These are phyloP conservation scores for Candida fluviatilis DNA, from an alignment of 805 yeast species.

Conservation along the genomic window DNA sequence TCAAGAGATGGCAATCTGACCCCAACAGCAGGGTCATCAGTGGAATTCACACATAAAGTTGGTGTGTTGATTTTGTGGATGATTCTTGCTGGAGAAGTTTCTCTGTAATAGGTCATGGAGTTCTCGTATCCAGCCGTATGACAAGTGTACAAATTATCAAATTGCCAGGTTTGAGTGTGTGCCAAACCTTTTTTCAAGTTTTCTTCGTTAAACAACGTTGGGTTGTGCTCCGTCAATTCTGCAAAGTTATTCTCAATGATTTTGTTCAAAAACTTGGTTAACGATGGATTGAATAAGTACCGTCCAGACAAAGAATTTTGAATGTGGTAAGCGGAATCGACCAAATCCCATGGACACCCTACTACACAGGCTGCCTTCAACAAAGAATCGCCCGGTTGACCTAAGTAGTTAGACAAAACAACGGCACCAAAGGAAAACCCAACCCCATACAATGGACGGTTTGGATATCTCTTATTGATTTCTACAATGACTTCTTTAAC, in stretches of 20 bases:
- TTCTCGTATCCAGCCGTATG: conserved; percentile 61
- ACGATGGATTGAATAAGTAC: conserved; percentile 30
- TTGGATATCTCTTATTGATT: conserved; percentile 50
- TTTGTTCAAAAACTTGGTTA: conserved; percentile 27
- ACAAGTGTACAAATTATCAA: conserved; percentile 65
- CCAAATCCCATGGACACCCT: conserved; percentile 76
- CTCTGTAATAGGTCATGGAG: conserved; percentile 61
- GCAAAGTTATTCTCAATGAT: conserved; percentile 32
- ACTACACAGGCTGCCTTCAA: conserved; percentile 49
- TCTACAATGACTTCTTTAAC: conserved; percentile 51
- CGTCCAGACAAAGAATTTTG: conserved; percentile 31
- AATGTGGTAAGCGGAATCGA: conserved; percentile 43
- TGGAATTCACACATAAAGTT: conserved; percentile 54
- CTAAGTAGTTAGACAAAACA: conserved; percentile 66
- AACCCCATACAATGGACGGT: conserved; percentile 58
- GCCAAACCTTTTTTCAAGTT: conserved; percentile 10
- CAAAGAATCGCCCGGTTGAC: conserved; percentile 39
- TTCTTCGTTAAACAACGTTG: conserved; percentile 25
- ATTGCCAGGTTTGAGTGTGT: conserved; percentile 43
- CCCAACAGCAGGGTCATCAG: conserved; percentile 75
- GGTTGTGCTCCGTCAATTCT: conserved; percentile 23
- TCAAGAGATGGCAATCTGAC: conserved; percentile 50
- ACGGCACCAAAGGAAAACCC: conserved; percentile 83
- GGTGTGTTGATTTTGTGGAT: conserved; percentile 58
- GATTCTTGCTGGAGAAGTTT: conserved; percentile 54